These are phyloP conservation scores for Raphanus hybrid DNA, from an alignment of 441 rosid species.

Conservation along the genomic window DNA sequence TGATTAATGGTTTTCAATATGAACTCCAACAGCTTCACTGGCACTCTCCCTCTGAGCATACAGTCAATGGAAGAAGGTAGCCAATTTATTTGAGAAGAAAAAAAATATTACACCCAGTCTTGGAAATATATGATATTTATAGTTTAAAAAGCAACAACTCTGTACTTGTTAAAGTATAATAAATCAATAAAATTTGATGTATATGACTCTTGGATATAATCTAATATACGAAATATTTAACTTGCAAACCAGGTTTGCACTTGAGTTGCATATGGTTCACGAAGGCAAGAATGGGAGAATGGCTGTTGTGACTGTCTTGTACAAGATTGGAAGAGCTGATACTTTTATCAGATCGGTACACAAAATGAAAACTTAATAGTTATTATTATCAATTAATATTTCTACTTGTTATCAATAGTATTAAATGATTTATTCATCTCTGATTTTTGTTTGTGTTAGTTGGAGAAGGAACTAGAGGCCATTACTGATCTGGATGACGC, in stretches of 20 bases:
- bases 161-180: background rate
- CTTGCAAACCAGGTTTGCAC: constrained; percentile 48
- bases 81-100: background rate
- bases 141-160: background rate
- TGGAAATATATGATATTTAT: background rate
- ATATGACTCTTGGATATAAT: background rate
- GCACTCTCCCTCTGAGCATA: constrained; percentile 83
- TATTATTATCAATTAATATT: background rate
- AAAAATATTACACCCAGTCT: background rate
- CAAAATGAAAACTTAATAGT: background rate
- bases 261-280: constrained; percentile 80
- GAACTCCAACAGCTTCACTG: constrained; percentile 66
- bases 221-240: background rate
- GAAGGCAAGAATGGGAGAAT: constrained; percentile 49
- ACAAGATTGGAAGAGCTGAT: constrained; percentile 67
- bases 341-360: constrained; percentile 60
- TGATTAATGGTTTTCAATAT: constrained; percentile 56
- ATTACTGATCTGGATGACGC: constrained; percentile 38
- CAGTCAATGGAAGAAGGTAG: constrained; percentile 58
- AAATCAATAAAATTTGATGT: background rate
- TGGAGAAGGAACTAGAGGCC: constrained; percentile 44
- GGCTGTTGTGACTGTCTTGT: constrained; percentile 71
- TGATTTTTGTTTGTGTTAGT: constrained; percentile 36
- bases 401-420: background rate
- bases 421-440: background rate